Conservation (phyloP, 1,139 yeast species). For the Pichia sp. region DNA sequence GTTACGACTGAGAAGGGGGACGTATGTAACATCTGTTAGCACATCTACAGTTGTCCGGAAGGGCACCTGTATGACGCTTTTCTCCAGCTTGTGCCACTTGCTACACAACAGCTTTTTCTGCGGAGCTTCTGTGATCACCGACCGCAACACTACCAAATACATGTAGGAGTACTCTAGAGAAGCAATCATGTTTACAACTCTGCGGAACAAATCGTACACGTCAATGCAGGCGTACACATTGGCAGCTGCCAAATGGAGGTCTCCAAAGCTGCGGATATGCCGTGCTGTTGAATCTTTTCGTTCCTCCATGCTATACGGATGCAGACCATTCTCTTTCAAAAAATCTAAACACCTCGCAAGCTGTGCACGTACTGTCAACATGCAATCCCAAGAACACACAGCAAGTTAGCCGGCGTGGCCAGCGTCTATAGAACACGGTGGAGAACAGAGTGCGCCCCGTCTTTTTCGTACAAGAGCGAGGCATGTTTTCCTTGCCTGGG, state of each 20-base stretch:
- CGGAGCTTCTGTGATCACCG: neutral
- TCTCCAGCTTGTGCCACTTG: neutral
- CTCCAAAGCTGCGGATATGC: slow-evolving; percentile 5
- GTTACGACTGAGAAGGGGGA: neutral
- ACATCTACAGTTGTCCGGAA: slow-evolving; percentile 2
- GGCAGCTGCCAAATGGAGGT: slow-evolving; percentile 2
- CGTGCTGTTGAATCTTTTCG: slow-evolving; percentile 2
- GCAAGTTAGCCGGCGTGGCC: too few relatives aligned
- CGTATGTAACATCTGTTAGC: neutral
- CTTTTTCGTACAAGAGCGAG: neutral
- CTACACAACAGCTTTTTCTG: neutral
- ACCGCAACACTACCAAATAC: slow-evolving; percentile 1
- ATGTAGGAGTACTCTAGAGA: slow-evolving; percentile 1
- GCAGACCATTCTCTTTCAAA: too few relatives aligned
- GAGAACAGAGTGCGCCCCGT: slow-evolving; percentile 2
- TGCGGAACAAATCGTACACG: slow-evolving; percentile 3
- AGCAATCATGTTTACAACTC: slow-evolving; percentile 1
- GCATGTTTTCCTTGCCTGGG: neutral
- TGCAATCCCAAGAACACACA: too few relatives aligned
- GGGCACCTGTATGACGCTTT: neutral
- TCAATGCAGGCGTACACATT: slow-evolving; percentile 6
- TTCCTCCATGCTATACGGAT: slow-evolving; percentile 2
- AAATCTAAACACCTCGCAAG: too few relatives aligned
- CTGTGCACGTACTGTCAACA: too few relatives aligned
- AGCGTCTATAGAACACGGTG: neutral